These are phyloP conservation scores for Cladorrhinum sp. DNA, from an alignment of 2,329 filamentous ascomycete species.

Conservation along the genomic window DNA sequence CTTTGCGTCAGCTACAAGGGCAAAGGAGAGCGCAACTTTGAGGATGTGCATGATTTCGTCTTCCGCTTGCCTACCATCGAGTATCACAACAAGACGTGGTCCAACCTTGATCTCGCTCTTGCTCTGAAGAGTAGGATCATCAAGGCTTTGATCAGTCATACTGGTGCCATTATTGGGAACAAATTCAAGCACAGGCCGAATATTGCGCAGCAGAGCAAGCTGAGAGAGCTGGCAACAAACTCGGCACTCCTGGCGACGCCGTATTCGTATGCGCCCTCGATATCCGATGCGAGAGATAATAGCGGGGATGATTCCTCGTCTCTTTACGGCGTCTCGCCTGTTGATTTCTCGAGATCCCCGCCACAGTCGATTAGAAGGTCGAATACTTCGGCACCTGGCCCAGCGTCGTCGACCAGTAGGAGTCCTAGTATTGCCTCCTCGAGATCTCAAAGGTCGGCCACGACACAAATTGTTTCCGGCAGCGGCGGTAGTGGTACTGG, in stretches of 20 bases:
- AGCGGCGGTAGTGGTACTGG: neutral
- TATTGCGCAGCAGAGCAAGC: slow-evolving; percentile 71
- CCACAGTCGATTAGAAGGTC: slow-evolving; percentile 52
- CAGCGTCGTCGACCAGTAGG: slow-evolving; percentile 40
- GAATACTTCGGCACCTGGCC: slow-evolving; percentile 37
- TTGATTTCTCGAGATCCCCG: slow-evolving; percentile 59
- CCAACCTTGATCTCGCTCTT: slow-evolving; percentile 88
- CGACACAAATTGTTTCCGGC: neutral
- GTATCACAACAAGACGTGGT: slow-evolving; percentile 99
- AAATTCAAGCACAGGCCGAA: slow-evolving; percentile 89
- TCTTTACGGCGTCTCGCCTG: slow-evolving; percentile 49
- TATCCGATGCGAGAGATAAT: slow-evolving; percentile 34
- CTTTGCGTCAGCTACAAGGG: slow-evolving; percentile 96
- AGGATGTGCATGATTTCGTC: slow-evolving; percentile 96
- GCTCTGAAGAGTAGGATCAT: slow-evolving; percentile 93
- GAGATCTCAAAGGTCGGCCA: slow-evolving; percentile 43
- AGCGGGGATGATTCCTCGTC: slow-evolving; percentile 58
- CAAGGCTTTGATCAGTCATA: slow-evolving; percentile 89
- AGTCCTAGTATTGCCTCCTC: slow-evolving; percentile 44
- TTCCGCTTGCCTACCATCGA: slow-evolving; percentile 93
- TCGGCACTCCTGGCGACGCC: slow-evolving; percentile 60
- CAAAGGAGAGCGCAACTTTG: slow-evolving; percentile 89
- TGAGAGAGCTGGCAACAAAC: slow-evolving; percentile 80
- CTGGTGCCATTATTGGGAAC: slow-evolving; percentile 94
- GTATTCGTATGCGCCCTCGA: slow-evolving; percentile 5